Evolutionary conservation across 495 filamentous ascomycete species (phyloP), one percentile per base, ranked within the genome.

Genomic region (Penicillium maclennaniae): DNA sequence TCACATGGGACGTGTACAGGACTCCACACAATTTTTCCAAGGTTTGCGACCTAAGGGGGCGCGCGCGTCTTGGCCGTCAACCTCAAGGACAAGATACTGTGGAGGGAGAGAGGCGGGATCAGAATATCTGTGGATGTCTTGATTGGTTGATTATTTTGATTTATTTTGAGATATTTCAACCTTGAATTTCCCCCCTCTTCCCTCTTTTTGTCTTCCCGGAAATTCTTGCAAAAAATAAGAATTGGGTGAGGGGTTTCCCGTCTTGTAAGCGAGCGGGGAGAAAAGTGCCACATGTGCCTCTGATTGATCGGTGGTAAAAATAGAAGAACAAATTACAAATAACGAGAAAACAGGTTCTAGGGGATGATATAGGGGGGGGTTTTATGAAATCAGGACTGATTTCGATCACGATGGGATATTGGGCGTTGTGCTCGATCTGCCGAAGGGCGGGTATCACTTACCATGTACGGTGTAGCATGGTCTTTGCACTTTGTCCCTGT

Each of bases 401-500:
- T 12, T 31, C 26, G 27, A 31, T 31, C 27, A 31, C 27, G 27
- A 31, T 12, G 23, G 23, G 23, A 23, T 23, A 23, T 34, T 12
- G 15, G 31, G 14, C 10, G 31, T 34, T 12, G 27, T 12, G 27
- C 27, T 34, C 53, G 63, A 66, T 66, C 60, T 63, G 40, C 63
- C 63, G 63, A 63, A 60, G 31, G 52, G 62, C 56, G 60, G 60
- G 51, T 52, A 45, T 57, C 53, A 66, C 63, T 66, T 66, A 63
- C 63, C 51, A 21, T 58, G 44, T 66, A 44, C 41, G 60, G 60
- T 41, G 54, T 63, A 65, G 62, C 52, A 45, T 51, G 49, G 43
- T 48, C 45, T 49, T 45, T 43, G 54, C 59, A 65, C 45, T n/a
- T n/a, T 55, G 62, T 49, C 52, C 55, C 56, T 43, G 38, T 40